Conservation (phyloP, 164 flowering plant genomes). For the Magnolia officinalis region DNA sequence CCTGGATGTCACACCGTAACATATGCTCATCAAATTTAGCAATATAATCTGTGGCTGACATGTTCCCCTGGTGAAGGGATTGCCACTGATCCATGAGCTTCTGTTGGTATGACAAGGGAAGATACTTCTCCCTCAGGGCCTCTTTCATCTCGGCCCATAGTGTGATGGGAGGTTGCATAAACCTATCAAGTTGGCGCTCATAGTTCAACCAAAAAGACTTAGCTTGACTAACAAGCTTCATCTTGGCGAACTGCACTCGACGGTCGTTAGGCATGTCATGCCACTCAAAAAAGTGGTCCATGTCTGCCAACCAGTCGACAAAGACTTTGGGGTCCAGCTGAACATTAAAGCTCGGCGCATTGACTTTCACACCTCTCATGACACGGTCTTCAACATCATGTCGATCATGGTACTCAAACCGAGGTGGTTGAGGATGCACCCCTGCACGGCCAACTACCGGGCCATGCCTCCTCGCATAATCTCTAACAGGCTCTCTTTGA, state of each 20-base stretch:
- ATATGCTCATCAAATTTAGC: not conserved
- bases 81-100: not conserved
- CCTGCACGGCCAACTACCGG: too few relatives aligned
- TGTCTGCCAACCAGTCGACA: not conserved
- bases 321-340: not conserved
- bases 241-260: not conserved
- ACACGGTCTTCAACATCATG: too few relatives aligned
- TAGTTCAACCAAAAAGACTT: not conserved
- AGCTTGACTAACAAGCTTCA: not conserved
- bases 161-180: not conserved
- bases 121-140: not conserved
- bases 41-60: not conserved
- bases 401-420: too few relatives aligned
- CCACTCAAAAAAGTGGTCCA: constrained; percentile 1
- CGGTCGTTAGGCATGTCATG: not conserved
- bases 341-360: not conserved
- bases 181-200: not conserved
- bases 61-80: not conserved
- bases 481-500: too few relatives aligned
- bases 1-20: too few relatives aligned
- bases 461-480: too few relatives aligned
- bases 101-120: not conserved
- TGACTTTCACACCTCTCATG: not conserved
- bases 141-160: not conserved
- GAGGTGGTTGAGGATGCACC: too few relatives aligned